Evolutionary conservation across 2,329 filamentous ascomycete genomes (phyloP).

Genomic region (Colletotrichum siamense): DNA sequence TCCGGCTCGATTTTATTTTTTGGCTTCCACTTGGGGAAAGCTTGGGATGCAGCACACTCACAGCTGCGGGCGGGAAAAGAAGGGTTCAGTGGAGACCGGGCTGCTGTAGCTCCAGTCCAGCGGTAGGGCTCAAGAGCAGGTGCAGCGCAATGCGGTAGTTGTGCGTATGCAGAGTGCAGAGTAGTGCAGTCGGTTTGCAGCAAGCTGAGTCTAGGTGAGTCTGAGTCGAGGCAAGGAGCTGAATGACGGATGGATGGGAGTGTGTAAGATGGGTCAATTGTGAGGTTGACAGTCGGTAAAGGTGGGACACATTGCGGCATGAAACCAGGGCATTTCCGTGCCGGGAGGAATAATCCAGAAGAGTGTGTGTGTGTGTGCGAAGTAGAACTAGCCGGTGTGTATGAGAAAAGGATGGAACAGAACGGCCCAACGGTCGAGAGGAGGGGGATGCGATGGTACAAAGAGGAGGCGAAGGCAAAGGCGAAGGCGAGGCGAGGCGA

Average conservation of each 20-base stretch:
- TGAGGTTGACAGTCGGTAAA: background rate
- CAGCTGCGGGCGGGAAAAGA: background rate
- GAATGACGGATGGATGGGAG: background rate
- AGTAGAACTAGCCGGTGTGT: background rate
- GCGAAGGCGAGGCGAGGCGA: background rate
- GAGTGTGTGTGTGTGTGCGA: background rate
- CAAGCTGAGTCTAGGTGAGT: background rate
- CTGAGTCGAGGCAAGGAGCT: background rate
- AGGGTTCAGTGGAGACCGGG: constrained; percentile 4
- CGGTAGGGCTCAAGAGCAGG: background rate
- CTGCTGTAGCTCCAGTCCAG: constrained; percentile 13
- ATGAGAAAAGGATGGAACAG: background rate
- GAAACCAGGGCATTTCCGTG: background rate
- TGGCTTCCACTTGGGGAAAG: constrained; percentile 2
- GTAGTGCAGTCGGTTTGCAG: background rate
- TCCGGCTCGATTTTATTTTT: background rate
- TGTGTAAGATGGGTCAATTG: background rate
- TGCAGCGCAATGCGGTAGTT: background rate
- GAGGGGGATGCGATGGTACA: background rate
- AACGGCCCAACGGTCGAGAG: background rate
- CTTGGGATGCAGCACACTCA: constrained; percentile 3
- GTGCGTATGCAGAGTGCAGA: background rate
- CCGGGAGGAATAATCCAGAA: background rate
- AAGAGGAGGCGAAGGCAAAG: background rate
- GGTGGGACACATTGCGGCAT: background rate